Evolutionary conservation across 805 yeast genomes (phyloP), one percentile per base, ranked within the genome.

Genomic region (Zygosaccharomyces bailii): DNA sequence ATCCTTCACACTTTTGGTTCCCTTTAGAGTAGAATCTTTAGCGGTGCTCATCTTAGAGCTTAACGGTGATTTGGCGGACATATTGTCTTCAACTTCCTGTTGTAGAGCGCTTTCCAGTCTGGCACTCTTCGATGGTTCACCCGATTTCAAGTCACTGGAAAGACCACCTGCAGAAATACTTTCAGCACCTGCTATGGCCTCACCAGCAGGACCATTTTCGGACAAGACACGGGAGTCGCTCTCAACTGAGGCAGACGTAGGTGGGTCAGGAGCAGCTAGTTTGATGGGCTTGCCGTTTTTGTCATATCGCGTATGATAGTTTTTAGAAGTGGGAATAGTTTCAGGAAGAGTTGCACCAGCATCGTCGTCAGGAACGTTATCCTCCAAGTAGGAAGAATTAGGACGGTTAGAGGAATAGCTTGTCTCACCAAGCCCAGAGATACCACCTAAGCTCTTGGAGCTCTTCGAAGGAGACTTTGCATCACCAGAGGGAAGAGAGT

Each of bases 311-410:
- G 50, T 37, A 42, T 55, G 45, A 33, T 54, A 59, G 25, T 61
- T 59, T 34, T 56, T 53, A 11, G 68, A 63, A 2, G 66, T 61
- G 34, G 68, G 68, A 20, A 63, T 60, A n/a, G 56, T 46, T 10
- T 48, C 46, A 2, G 68, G 68, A 8, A 63, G 39, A 7, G 67
- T 62, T 2, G 68, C 68, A 29, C 68, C 68, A 4, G 65, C 65
- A 37, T 53, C 57, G 34, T 25, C 40, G 20, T 20, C 30, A 2
- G 21, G 21, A 1, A 16, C 25, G 8, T 54, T 43, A 4, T 49
- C 34, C 9, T 46, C 42, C 7, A 37, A 25, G 18, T 46, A 49
- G 5, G 42, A n/a, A 6, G 46, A 34, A 11, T 24, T 25, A 10
- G 31, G 10, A 25, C 13, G 40, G 7, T 14, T 21, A 10, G 36